These are phyloP conservation scores for Nicotiana otophora DNA, from an alignment of 257 asterid genomes.

Conservation along the genomic window DNA sequence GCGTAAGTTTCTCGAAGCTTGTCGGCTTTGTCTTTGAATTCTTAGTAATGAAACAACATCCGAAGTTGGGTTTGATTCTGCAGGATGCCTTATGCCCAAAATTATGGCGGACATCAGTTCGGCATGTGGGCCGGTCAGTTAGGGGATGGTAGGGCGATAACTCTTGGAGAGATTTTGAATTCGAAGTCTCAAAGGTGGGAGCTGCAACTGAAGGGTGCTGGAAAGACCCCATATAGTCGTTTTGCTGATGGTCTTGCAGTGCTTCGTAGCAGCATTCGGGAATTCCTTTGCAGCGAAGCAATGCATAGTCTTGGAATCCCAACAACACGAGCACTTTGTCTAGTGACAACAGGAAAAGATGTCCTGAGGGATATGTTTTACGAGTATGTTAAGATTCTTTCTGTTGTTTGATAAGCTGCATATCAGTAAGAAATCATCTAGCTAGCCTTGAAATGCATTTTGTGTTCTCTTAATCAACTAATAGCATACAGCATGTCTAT, in stretches of 20 bases:
- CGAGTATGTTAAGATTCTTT: slow-evolving; percentile 48
- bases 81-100: slow-evolving; percentile 83
- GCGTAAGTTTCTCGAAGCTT: slow-evolving; percentile 42
- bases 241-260: slow-evolving; percentile 99
- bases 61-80: background rate
- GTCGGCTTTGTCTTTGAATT: background rate
- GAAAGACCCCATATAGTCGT: slow-evolving; percentile 94
- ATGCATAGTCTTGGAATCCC: slow-evolving; percentile 95
- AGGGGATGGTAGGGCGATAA: slow-evolving; percentile 97
- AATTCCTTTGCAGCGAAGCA: slow-evolving; percentile 97
- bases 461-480: background rate
- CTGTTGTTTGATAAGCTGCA: background rate
- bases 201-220: slow-evolving; percentile 96
- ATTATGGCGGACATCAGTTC: slow-evolving; percentile 99
- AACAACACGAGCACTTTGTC: slow-evolving; percentile 90
- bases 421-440: background rate
- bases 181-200: slow-evolving; percentile 81
- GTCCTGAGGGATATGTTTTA: slow-evolving; percentile 94
- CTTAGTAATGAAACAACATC: background rate
- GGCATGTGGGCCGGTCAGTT: slow-evolving; percentile 99
- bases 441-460: background rate
- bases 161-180: slow-evolving; percentile 82
- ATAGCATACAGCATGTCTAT: background rate
- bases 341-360: slow-evolving; percentile 78
- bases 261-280: slow-evolving; percentile 88